Evolutionary conservation across 2,329 filamentous ascomycete species (phyloP).

Genomic region (Botryosphaeria dothidea): DNA sequence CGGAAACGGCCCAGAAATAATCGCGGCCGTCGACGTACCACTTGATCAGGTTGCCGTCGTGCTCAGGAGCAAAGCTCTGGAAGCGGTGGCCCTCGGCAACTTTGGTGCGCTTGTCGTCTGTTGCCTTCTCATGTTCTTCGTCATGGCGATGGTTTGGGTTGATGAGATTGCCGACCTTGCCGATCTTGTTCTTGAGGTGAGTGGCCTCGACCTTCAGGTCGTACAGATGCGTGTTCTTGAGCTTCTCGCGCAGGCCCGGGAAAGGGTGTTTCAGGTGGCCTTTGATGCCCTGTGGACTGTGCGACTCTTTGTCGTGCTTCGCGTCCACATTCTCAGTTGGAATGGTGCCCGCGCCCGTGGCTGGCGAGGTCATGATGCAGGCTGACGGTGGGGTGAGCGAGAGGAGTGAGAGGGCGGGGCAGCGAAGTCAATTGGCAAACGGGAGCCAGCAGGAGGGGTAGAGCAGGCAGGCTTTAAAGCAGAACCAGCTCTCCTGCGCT

Average conservation of each 20-base stretch:
- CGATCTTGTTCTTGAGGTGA: conserved; percentile 63
- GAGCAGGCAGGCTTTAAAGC: neutral
- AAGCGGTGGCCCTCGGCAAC: conserved; percentile 78
- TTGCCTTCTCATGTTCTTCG: conserved; percentile 83
- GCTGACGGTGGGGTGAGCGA: neutral
- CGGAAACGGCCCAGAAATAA: conserved; percentile 92
- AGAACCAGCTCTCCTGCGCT: neutral
- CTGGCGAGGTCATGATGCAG: conserved; percentile 15
- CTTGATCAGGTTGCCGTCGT: conserved; percentile 82
- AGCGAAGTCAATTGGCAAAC: neutral
- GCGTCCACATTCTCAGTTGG: neutral
- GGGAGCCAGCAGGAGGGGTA: neutral
- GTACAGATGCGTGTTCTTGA: conserved; percentile 49
- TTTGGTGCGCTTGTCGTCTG: conserved; percentile 75
- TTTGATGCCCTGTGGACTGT: conserved; percentile 17
- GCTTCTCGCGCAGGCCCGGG: conserved; percentile 44
- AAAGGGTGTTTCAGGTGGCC: conserved; percentile 38
- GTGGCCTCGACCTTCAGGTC: conserved; percentile 54
- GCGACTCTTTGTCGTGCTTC: conserved; percentile 17
- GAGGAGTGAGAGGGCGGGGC: neutral
- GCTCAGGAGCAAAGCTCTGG: conserved; percentile 86
- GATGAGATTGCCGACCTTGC: conserved; percentile 68
- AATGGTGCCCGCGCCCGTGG: neutral
- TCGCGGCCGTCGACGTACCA: conserved; percentile 97
- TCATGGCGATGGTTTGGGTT: conserved; percentile 91